Evolutionary conservation across 805 yeast genomes (phyloP).

Genomic region (Helenozyma rhizophorensis): DNA sequence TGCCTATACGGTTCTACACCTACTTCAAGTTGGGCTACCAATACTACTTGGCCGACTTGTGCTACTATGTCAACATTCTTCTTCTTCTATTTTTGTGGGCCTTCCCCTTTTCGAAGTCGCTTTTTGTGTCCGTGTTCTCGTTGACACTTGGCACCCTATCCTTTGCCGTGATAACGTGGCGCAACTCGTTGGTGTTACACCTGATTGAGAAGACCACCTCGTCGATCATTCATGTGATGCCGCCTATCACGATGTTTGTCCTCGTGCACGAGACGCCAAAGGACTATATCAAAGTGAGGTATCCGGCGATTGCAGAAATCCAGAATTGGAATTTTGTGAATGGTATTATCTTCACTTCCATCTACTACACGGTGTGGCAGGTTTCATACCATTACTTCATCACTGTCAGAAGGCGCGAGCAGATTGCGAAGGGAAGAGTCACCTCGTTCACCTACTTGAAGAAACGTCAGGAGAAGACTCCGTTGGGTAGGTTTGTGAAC

Average conservation of each 20-base stretch:
- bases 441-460: constrained; percentile 86
- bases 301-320: constrained; percentile 74
- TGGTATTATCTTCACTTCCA: constrained; percentile 74
- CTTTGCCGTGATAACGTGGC: constrained; percentile 94
- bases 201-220: constrained; percentile 90
- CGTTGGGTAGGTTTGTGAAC: constrained; percentile 74
- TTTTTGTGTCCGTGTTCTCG: constrained; percentile 81
- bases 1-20: constrained; percentile 83
- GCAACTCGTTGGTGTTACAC: constrained; percentile 88
- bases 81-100: constrained; percentile 75
- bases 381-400: constrained; percentile 85
- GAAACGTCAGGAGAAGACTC: constrained; percentile 58
- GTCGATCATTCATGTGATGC: constrained; percentile 85
- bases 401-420: constrained; percentile 70
- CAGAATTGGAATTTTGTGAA: constrained; percentile 63
- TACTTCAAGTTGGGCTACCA: constrained; percentile 78
- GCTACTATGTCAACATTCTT: constrained; percentile 82
- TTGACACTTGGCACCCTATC: constrained; percentile 85
- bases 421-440: constrained; percentile 79
- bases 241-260: constrained; percentile 83
- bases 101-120: constrained; percentile 65
- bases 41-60: constrained; percentile 85
- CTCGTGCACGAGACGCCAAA: constrained; percentile 72
- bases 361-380: constrained; percentile 89
- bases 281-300: constrained; percentile 51